Evolutionary conservation across 2,329 filamentous ascomycete genomes (phyloP).

Genomic region (Hymenotorrendiella dingleyae): DNA sequence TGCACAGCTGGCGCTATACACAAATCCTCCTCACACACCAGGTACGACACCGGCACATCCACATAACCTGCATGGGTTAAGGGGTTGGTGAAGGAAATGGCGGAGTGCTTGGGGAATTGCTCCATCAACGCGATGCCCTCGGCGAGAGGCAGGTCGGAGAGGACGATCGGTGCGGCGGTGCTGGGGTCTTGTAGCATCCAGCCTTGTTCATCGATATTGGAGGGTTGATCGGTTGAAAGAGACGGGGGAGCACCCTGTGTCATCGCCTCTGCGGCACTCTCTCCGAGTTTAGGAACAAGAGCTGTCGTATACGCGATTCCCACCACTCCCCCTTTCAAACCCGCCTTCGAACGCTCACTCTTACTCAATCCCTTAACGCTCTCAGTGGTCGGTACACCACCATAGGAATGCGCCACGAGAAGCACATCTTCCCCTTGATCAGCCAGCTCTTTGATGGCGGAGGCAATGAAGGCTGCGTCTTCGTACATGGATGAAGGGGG

Average conservation of each 20-base stretch:
- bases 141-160: constrained; percentile 26
- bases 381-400: constrained; percentile 32
- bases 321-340: constrained; percentile 35
- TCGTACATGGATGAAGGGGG: constrained; percentile 27
- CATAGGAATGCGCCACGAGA: constrained; percentile 35
- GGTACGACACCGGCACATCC: constrained; percentile 35
- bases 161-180: constrained; percentile 12
- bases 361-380: constrained; percentile 32
- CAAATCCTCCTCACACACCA: constrained; percentile 34
- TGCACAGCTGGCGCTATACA: constrained; percentile 31
- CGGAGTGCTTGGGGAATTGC: constrained; percentile 30
- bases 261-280: background rate
- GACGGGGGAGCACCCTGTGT: too few relatives aligned
- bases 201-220: constrained; percentile 9
- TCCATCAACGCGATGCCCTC: constrained; percentile 18
- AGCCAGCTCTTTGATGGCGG: constrained; percentile 22
- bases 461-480: constrained; percentile 32
- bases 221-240: background rate
- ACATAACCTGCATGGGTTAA: constrained; percentile 37
- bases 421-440: constrained; percentile 34
- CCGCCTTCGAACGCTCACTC: constrained; percentile 30
- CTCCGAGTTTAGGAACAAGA: constrained; percentile 11
- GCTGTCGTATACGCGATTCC: constrained; percentile 12
- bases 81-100: constrained; percentile 29
- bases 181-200: constrained; percentile 1